Conservation (phyloP, 768 basidiomycete species). For the Lactifluus rugatus region DNA sequence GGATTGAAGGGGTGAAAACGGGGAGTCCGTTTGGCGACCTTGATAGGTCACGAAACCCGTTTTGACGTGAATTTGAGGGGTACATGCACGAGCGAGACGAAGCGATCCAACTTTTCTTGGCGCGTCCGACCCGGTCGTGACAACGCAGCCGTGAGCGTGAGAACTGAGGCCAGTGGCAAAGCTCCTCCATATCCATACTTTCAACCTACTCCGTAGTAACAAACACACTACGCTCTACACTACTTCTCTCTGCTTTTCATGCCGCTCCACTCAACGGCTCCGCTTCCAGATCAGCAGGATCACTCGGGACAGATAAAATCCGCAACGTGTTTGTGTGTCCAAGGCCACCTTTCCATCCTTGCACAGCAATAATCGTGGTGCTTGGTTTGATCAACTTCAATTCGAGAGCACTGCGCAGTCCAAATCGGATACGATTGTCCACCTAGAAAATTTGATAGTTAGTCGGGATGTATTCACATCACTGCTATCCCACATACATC, state of each 20-base stretch:
- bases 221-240: slow-evolving; percentile 6
- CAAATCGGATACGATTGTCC: slow-evolving; percentile 84
- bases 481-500: slow-evolving; percentile 53
- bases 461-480: slow-evolving; percentile 4
- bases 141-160: slow-evolving; percentile 3
- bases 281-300: slow-evolving; percentile 65
- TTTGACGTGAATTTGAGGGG: slow-evolving; percentile 38
- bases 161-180: not conserved
- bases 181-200: too few species aligned
- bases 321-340: slow-evolving; percentile 92
- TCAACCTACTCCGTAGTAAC: too few species aligned
- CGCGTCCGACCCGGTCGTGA: not conserved
- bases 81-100: slow-evolving; percentile 27
- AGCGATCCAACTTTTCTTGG: not conserved
- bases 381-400: slow-evolving; percentile 85
- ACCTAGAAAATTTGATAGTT: slow-evolving; percentile 37
- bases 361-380: slow-evolving; percentile 86
- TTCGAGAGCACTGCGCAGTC: slow-evolving; percentile 71
- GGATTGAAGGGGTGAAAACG: slow-evolving; percentile 45
- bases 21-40: slow-evolving; percentile 37
- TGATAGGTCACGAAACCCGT: slow-evolving; percentile 37
- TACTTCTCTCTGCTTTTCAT: not conserved
- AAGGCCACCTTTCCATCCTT: slow-evolving; percentile 99
- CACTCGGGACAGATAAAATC: slow-evolving; percentile 74
- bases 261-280: slow-evolving; percentile 41